Percentiles rank a stretch among this genome's conserved stretches.
Conservation (phyloP, 139 green algal genomes). For the Tetradesmus obliquus region DNA sequence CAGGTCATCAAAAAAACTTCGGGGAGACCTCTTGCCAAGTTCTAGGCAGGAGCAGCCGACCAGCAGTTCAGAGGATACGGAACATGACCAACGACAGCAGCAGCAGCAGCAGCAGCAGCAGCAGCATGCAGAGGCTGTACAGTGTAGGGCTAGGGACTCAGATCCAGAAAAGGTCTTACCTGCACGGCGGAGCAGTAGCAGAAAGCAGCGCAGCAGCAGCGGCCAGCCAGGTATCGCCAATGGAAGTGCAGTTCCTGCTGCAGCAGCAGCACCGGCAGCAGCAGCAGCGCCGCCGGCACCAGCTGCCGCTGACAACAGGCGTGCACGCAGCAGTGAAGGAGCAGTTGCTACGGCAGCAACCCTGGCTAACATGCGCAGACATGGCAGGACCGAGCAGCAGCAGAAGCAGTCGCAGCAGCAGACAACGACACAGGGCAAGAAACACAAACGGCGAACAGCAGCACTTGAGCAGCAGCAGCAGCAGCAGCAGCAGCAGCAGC, state of each 20-base stretch:
- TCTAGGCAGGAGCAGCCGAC: neutral
- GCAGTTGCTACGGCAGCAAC: neutral
- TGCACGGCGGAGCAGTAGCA: neutral
- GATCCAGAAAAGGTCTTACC: neutral
- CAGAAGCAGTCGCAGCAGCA: conserved; percentile 29
- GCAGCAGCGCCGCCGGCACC: neutral
- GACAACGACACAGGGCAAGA: neutral
- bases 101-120: neutral
- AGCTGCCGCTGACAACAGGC: neutral
- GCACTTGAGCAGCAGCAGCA: conserved; percentile 3
- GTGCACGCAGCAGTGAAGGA: neutral
- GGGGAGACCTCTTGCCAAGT: neutral
- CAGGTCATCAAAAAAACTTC: neutral
- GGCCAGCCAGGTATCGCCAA: neutral
- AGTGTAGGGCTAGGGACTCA: neutral
- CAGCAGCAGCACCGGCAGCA: neutral
- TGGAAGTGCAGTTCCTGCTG: neutral
- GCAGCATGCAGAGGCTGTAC: neutral
- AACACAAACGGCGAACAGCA: neutral
- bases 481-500: conserved; percentile 30
- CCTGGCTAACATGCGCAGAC: neutral
- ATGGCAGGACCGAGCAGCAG: conserved; percentile 17
- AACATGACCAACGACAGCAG: neutral
- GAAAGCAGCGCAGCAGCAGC: neutral
- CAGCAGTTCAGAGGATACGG: neutral